Conservation (phyloP, 768 basidiomycete species). For the Termitomyces sp. region DNA sequence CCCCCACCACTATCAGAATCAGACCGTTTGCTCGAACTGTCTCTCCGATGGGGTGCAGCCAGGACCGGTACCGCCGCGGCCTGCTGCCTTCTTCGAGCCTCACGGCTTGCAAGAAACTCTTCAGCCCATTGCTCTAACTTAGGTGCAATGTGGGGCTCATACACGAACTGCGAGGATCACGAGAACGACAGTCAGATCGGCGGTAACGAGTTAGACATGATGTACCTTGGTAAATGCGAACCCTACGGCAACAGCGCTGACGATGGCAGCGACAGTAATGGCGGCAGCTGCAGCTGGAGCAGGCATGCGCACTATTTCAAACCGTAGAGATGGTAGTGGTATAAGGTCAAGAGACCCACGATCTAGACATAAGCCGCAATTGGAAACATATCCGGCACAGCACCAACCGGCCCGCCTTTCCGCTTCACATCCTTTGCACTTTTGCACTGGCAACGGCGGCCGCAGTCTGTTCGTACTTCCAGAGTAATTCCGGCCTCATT, state of each 20-base stretch:
- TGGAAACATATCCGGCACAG: slow-evolving; percentile 9
- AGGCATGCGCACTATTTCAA: slow-evolving; percentile 15
- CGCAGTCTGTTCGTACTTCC: not conserved
- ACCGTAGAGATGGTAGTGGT: slow-evolving; percentile 12
- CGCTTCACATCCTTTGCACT: not conserved
- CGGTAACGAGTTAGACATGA: not conserved
- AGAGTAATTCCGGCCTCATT: not conserved
- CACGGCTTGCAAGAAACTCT: slow-evolving; percentile 34
- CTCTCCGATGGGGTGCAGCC: slow-evolving; percentile 22
- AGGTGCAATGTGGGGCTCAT: slow-evolving; percentile 69
- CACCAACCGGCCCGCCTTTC: slow-evolving; percentile 3
- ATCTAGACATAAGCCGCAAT: slow-evolving; percentile 5
- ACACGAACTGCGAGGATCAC: slow-evolving; percentile 50
- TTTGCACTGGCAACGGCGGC: too few relatives aligned
- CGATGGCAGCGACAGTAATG: slow-evolving; percentile 16
- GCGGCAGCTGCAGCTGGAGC: slow-evolving; percentile 21
- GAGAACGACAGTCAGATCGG: not conserved
- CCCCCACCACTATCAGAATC: slow-evolving; percentile 20
- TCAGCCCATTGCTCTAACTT: slow-evolving; percentile 49
- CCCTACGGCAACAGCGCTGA: slow-evolving; percentile 18
- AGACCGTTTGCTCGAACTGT: slow-evolving; percentile 25
- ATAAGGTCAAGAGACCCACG: slow-evolving; percentile 2
- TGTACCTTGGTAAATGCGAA: slow-evolving; percentile 19
- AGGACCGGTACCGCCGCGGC: slow-evolving; percentile 20
- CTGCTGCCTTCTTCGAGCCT: slow-evolving; percentile 30